phyloP scores from a whole-genome alignment of 768 basidiomycete species.

The Tylopilus subfusipes region DNA sequence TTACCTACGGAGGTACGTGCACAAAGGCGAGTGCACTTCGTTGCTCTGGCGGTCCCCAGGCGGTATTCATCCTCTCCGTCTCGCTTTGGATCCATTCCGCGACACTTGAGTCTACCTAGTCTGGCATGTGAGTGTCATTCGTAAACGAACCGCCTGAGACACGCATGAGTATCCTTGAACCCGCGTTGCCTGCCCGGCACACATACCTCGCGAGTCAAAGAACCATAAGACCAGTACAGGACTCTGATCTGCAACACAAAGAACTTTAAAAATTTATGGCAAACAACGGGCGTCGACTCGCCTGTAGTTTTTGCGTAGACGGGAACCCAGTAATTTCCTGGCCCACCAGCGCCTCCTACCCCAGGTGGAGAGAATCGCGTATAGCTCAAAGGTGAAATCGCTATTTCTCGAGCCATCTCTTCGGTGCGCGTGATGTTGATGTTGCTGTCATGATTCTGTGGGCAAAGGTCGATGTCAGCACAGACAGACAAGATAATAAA shows the following conservation, averaged over 20 bases:
- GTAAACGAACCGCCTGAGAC: constrained; percentile 46
- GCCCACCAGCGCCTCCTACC: constrained; percentile 61
- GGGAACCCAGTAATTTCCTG: constrained; percentile 77
- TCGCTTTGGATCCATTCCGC: constrained; percentile 58
- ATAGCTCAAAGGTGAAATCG: constrained; percentile 55
- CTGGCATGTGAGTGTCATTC: constrained; percentile 46
- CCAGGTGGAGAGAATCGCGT: constrained; percentile 58
- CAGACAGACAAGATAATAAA: neutral
- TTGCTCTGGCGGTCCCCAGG: constrained; percentile 53
- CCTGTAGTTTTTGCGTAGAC: constrained; percentile 43
- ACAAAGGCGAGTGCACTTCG: constrained; percentile 66
- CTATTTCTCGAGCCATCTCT: constrained; percentile 62
- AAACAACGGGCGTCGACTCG: constrained; percentile 4
- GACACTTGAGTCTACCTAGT: constrained; percentile 68
- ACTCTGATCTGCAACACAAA: constrained; percentile 26
- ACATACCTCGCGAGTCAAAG: constrained; percentile 68
- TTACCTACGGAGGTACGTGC: constrained; percentile 67
- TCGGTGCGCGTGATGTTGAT: constrained; percentile 66
- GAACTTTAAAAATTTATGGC: neutral
- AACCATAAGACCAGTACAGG: constrained; percentile 66
- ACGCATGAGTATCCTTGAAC: constrained; percentile 1
- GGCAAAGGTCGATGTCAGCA: neutral
- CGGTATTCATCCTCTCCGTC: constrained; percentile 48
- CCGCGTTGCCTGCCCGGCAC: neutral
- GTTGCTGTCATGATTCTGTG: constrained; percentile 73